Evolutionary conservation across 805 yeast genomes (phyloP).

Genomic region (Saccharomycopsis selenospora): DNA sequence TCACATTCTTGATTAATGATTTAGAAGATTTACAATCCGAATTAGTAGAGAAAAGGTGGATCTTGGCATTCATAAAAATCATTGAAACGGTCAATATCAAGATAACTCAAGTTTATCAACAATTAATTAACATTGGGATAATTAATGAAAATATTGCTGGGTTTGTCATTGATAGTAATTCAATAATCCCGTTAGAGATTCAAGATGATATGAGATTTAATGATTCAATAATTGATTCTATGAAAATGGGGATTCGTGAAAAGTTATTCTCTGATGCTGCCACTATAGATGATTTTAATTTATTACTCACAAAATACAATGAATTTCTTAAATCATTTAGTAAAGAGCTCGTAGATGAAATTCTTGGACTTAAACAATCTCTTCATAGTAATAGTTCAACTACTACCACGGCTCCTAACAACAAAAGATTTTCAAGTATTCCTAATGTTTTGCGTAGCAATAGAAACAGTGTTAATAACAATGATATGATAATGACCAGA

Average conservation of each 20-base stretch:
- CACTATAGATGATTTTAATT: background rate
- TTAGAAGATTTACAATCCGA: conserved; percentile 37
- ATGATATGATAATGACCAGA: background rate
- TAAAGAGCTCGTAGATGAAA: background rate
- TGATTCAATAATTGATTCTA: conserved; percentile 1
- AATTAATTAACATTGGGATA: background rate
- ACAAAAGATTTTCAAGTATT: background rate
- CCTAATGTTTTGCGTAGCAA: background rate
- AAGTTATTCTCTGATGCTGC: conserved; percentile 4
- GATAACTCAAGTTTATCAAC: background rate
- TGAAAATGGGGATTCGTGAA: conserved; percentile 7
- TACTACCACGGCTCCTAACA: background rate
- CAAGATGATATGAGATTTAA: conserved; percentile 9
- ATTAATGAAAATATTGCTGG: conserved; percentile 5
- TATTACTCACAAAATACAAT: background rate
- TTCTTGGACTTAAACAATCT: background rate
- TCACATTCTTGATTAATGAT: conserved; percentile 36
- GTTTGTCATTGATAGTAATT: conserved; percentile 9
- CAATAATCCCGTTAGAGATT: conserved; percentile 15
- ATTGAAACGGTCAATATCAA: conserved; percentile 22
- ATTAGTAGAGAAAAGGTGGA: conserved; percentile 50
- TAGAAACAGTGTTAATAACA: background rate
- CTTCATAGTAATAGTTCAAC: background rate
- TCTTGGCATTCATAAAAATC: conserved; percentile 41
- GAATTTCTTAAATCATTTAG: background rate